phyloP scores from a whole-genome alignment of 495 filamentous ascomycete genomes.

The Penicillium dipodomyicola region DNA sequence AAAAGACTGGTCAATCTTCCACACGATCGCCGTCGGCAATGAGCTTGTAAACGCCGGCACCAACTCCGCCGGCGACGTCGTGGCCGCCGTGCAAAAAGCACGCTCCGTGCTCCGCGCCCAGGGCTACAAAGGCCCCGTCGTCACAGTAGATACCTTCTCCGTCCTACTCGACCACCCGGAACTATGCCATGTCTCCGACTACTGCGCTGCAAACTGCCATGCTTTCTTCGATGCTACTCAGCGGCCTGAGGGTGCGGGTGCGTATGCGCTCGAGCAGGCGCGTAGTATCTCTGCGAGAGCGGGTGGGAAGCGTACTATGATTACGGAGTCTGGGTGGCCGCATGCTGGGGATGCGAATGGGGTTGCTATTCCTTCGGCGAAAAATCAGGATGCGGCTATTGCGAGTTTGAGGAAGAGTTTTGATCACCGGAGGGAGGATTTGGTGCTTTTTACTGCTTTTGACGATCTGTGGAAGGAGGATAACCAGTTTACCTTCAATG shows the following conservation, averaged over 20 bases:
- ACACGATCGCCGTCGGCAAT: constrained; percentile 76
- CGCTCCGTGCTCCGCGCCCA: constrained; percentile 53
- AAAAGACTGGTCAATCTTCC: constrained; percentile 60
- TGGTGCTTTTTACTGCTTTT: constrained; percentile 72
- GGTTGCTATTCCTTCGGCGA: constrained; percentile 57
- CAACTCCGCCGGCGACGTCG: constrained; percentile 51
- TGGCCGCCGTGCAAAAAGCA: constrained; percentile 54
- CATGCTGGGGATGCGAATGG: constrained; percentile 59
- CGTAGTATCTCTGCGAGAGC: constrained; percentile 48
- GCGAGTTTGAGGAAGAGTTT: constrained; percentile 58
- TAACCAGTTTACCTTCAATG: constrained; percentile 56
- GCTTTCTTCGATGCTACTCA: constrained; percentile 74
- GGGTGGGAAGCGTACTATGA: constrained; percentile 56
- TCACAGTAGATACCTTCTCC: constrained; percentile 75
- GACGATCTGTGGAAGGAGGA: constrained; percentile 81
- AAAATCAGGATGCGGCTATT: constrained; percentile 64
- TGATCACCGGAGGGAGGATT: constrained; percentile 36
- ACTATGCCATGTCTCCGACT: constrained; percentile 72
- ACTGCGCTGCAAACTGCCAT: constrained; percentile 78
- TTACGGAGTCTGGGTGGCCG: constrained; percentile 88
- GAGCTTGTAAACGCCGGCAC: constrained; percentile 68
- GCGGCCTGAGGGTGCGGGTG: constrained; percentile 56
- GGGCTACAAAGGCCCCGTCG: constrained; percentile 72
- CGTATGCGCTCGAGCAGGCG: constrained; percentile 56
- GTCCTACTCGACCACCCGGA: constrained; percentile 62